These are phyloP conservation scores for Yamadazyma endophytica DNA, from an alignment of 805 yeast genomes.

Conservation along the genomic window DNA sequence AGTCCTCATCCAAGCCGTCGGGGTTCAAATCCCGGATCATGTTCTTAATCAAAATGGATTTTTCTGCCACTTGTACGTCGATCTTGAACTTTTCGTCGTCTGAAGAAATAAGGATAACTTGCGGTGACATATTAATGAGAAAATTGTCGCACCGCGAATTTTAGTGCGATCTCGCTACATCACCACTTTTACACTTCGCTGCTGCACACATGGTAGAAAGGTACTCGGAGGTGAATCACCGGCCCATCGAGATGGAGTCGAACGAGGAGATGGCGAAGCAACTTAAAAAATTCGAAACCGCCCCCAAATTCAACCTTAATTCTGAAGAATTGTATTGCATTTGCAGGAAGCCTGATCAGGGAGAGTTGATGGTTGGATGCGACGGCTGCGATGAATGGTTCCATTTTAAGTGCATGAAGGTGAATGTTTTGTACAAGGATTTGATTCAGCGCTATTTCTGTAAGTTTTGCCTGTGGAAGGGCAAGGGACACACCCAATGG, in stretches of 20 bases:
- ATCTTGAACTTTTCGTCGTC: slow-evolving; percentile 78
- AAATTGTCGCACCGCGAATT: background rate
- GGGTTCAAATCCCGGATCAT: slow-evolving; percentile 69
- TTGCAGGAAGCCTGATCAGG: slow-evolving; percentile 75
- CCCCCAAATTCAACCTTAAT: slow-evolving; percentile 42
- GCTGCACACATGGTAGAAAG: too few species aligned
- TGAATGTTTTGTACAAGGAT: slow-evolving; percentile 47
- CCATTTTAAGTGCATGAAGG: slow-evolving; percentile 73
- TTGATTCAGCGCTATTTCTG: slow-evolving; percentile 68
- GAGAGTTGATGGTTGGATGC: slow-evolving; percentile 87
- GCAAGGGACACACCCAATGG: slow-evolving; percentile 57
- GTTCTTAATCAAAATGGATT: slow-evolving; percentile 78
- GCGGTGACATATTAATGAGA: slow-evolving; percentile 15
- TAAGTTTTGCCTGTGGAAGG: slow-evolving; percentile 61
- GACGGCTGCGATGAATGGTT: slow-evolving; percentile 96
- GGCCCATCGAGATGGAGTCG: slow-evolving; percentile 13
- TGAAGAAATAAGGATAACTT: slow-evolving; percentile 61
- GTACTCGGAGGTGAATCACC: slow-evolving; percentile 3
- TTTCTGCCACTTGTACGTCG: slow-evolving; percentile 77
- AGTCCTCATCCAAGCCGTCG: slow-evolving; percentile 63
- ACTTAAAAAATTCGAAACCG: slow-evolving; percentile 28
- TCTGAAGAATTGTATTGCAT: slow-evolving; percentile 70
- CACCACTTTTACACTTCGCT: too few species aligned
- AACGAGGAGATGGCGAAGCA: slow-evolving; percentile 32
- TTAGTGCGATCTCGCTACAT: too few species aligned